These are phyloP conservation scores for Hydnum rufescens DNA, from an alignment of 768 basidiomycete genomes.

Conservation along the genomic window DNA sequence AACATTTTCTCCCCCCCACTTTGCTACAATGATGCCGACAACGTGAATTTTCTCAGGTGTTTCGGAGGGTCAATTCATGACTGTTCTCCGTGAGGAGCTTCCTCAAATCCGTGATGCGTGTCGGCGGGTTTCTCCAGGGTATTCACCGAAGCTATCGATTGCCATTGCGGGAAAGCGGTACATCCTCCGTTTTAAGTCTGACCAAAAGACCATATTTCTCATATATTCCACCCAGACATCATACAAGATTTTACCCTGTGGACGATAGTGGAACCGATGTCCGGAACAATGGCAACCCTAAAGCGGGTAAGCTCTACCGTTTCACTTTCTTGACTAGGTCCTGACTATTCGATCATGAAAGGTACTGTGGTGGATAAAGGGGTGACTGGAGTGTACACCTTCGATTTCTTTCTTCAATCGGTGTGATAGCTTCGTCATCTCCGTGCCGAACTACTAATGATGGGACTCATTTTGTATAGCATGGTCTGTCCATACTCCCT, in stretches of 20 bases:
- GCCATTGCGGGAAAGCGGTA: constrained; percentile 60
- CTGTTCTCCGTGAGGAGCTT: constrained; percentile 38
- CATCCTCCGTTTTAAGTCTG: neutral
- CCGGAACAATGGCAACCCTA: constrained; percentile 45
- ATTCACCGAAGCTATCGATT: constrained; percentile 46
- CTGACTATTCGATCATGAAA: constrained; percentile 21
- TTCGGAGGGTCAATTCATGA: constrained; percentile 49
- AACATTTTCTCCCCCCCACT: constrained; percentile 29
- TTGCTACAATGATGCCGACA: neutral
- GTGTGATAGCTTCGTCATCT: too few species aligned
- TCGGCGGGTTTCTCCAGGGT: constrained; percentile 30
- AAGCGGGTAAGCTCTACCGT: constrained; percentile 8
- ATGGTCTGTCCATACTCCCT: too few species aligned
- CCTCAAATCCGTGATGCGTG: constrained; percentile 43
- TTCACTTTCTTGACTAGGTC: neutral
- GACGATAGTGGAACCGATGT: constrained; percentile 27
- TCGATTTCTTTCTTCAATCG: constrained; percentile 25
- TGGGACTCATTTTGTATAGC: neutral
- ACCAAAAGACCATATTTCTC: neutral
- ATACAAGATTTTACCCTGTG: constrained; percentile 42
- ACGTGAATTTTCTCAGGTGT: constrained; percentile 25
- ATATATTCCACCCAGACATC: constrained; percentile 17
- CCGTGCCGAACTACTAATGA: too few species aligned
- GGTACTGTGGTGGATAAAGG: constrained; percentile 71
- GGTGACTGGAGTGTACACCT: constrained; percentile 40